Conservation (phyloP, 2,329 filamentous ascomycete genomes). For the Lachnellula arida region DNA sequence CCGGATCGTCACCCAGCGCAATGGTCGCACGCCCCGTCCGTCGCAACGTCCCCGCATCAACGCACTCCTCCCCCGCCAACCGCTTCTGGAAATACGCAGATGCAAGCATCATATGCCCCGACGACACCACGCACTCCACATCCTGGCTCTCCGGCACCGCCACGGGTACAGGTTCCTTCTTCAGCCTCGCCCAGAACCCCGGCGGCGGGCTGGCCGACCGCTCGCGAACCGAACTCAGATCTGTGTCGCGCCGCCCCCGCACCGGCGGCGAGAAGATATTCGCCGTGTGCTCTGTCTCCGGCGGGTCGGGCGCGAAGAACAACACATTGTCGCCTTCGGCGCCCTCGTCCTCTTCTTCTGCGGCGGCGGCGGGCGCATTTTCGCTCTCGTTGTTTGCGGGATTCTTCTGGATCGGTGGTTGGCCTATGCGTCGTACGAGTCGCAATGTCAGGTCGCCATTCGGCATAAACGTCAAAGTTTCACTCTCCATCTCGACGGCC, state of each 20-base stretch:
- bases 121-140: constrained; percentile 19
- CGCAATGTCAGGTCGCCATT: constrained; percentile 24
- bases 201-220: constrained; percentile 20
- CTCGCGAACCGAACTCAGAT: constrained; percentile 17
- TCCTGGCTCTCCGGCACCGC: constrained; percentile 1
- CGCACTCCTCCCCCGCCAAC: constrained; percentile 9
- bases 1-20: constrained; percentile 26
- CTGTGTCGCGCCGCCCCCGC: constrained; percentile 16
- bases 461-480: constrained; percentile 23
- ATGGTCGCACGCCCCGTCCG: constrained; percentile 16
- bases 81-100: constrained; percentile 16
- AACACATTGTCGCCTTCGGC: constrained; percentile 14
- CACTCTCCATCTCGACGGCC: constrained; percentile 16
- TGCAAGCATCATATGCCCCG: constrained; percentile 23
- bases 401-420: not conserved
- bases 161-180: constrained; percentile 5
- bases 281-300: constrained; percentile 14
- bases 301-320: constrained; percentile 23
- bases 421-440: constrained; percentile 15
- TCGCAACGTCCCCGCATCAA: constrained; percentile 10
- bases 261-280: constrained; percentile 16
- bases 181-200: constrained; percentile 21
- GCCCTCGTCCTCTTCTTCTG: constrained; percentile 1
- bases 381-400: constrained; percentile 4
- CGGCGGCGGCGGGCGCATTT: constrained; percentile 1